Conservation (phyloP, 2,329 filamentous ascomycete genomes). For the Paramyrothecium roridum region DNA sequence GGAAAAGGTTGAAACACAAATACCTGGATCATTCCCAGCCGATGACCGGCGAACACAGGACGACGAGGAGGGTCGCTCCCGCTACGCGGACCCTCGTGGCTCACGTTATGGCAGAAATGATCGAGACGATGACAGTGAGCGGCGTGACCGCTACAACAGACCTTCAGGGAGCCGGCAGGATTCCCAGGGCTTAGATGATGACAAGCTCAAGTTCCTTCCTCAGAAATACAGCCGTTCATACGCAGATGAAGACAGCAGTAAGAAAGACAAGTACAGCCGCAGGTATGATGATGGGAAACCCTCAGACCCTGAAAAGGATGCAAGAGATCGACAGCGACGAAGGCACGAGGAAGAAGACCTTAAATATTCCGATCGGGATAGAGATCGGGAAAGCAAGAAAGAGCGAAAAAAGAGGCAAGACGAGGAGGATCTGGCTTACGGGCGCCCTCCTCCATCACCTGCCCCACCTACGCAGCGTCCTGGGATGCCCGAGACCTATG, state of each 20-base stretch:
- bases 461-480: conserved; percentile 5
- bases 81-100: conserved; percentile 21
- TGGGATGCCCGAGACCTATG: conserved; percentile 17
- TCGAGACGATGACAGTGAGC: conserved; percentile 16
- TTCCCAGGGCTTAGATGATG: conserved; percentile 21
- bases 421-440: conserved; percentile 51
- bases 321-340: conserved; percentile 33
- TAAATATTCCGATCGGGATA: conserved; percentile 9
- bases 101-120: conserved; percentile 9
- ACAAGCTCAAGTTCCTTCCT: conserved; percentile 42
- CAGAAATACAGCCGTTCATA: conserved; percentile 43
- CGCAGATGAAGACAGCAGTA: conserved; percentile 10
- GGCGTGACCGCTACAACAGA: conserved; percentile 19
- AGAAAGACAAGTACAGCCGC: neutral
- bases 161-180: conserved; percentile 2
- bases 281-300: conserved; percentile 12
- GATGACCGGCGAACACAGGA: conserved; percentile 15
- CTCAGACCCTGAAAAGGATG: conserved; percentile 21
- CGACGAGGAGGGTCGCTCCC: conserved; percentile 12
- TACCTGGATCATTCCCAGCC: conserved; percentile 30
- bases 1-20: conserved; percentile 23
- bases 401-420: conserved; percentile 19
- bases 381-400: conserved; percentile 19
- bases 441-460: conserved; percentile 23
- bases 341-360: conserved; percentile 23